These are phyloP conservation scores for Trichosporon sp. DNA, from an alignment of 1,284 basidiomycete genomes.

Conservation along the genomic window DNA sequence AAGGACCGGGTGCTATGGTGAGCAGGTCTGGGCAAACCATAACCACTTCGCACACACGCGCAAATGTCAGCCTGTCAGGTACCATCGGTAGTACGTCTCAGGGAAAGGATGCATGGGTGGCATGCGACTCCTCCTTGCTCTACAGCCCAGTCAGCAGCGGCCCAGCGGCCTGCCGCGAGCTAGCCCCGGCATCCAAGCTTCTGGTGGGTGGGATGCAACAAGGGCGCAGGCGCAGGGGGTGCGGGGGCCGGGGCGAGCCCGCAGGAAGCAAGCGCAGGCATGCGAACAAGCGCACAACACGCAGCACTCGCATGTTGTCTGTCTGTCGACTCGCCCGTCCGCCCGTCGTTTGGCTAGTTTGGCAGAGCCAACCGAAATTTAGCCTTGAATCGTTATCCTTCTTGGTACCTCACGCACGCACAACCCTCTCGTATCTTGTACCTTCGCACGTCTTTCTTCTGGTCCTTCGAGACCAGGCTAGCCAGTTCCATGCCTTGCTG, in stretches of 20 bases:
- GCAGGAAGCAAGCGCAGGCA: not conserved
- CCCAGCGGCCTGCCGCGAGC: not conserved
- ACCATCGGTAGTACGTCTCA: not conserved
- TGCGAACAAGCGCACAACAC: not conserved
- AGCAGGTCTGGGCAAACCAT: not conserved
- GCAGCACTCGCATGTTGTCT: not conserved
- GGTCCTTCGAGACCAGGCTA: no score
- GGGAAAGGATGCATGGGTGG: not conserved
- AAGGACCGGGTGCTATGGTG: not conserved
- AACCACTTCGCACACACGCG: not conserved
- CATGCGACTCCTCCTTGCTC: not conserved
- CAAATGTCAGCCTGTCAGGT: not conserved
- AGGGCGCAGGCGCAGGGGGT: no score
- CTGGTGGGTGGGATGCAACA: not conserved
- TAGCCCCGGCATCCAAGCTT: not conserved
- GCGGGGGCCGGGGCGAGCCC: not conserved
- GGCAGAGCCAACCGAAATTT: not conserved
- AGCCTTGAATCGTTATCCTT: not conserved
- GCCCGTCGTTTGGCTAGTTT: not conserved
- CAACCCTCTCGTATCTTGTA: not conserved
- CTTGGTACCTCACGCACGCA: not conserved
- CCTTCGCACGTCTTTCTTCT: not conserved
- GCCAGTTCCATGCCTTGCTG: not conserved
- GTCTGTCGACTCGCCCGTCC: no score
- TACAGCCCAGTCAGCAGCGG: no score